Conservation (phyloP, 2,329 filamentous ascomycete species). For the Alternaria postmessia region DNA sequence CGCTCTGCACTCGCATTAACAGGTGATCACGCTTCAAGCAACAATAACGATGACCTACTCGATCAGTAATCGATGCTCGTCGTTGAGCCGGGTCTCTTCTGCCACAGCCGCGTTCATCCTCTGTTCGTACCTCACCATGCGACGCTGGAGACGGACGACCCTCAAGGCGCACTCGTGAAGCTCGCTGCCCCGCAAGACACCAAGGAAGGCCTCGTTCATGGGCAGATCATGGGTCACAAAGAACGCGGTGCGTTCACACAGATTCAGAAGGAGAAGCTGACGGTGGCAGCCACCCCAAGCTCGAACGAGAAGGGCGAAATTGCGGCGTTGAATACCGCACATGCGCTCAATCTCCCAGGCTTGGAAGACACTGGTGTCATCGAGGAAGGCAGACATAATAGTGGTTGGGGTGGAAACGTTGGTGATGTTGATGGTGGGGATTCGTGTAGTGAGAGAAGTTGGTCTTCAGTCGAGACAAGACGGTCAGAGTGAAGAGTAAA, state of each 20-base stretch:
- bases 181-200: not conserved
- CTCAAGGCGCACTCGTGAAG: slow-evolving; percentile 2
- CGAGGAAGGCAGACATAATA: not conserved
- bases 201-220: no score
- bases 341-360: not conserved
- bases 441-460: no score
- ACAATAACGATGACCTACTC: not conserved
- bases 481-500: no score
- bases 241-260: not conserved
- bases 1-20: not conserved
- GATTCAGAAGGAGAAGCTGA: not conserved
- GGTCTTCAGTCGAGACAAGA: no score
- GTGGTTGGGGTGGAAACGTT: no score
- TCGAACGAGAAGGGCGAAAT: not conserved
- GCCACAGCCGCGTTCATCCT: not conserved
- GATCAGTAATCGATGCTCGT: not conserved
- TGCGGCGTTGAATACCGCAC: not conserved
- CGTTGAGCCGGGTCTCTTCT: not conserved
- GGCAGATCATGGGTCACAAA: not conserved
- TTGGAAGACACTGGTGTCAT: not conserved
- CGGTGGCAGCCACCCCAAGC: not conserved
- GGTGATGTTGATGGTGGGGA: no score
- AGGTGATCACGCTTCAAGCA: not conserved
- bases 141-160: not conserved
- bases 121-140: not conserved